A percentile compares a stretch with the other conserved stretches of the same genome.
Evolutionary conservation across 1,139 yeast species (phyloP).

Genomic region (Suhomyces anneliseae): DNA sequence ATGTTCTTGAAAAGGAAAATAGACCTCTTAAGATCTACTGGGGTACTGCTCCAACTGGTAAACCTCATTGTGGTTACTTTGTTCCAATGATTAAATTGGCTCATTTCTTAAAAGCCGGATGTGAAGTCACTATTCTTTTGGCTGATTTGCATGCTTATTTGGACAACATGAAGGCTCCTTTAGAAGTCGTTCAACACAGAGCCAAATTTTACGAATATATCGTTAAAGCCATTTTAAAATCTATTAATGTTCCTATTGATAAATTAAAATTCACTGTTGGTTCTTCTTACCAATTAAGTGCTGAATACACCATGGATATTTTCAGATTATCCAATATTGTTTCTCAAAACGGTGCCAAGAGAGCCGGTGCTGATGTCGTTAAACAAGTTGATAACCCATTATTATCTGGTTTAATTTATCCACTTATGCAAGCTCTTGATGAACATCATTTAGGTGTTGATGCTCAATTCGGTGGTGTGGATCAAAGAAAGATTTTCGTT

Average conservation of each 20-base stretch:
- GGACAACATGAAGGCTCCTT: conserved; percentile 97
- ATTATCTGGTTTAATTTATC: conserved; percentile 91
- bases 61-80: conserved; percentile 97
- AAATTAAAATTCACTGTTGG: conserved; percentile 83
- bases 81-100: conserved; percentile 98
- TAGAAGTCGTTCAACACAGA: conserved; percentile 86
- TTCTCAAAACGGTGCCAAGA: conserved; percentile 92
- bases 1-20: conserved; percentile 75
- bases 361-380: conserved; percentile 99
- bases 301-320: conserved; percentile 82
- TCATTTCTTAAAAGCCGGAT: conserved; percentile 92
- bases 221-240: conserved; percentile 78
- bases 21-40: conserved; percentile 88
- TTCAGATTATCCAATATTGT: conserved; percentile 81
- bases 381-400: conserved; percentile 95
- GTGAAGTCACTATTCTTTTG: conserved; percentile 85
- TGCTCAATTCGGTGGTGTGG: conserved; percentile 98
- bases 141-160: conserved; percentile 98
- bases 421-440: conserved; percentile 98
- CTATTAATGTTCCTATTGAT: conserved; percentile 90
- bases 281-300: conserved; percentile 77
- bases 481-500: conserved; percentile 96
- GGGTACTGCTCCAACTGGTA: conserved; percentile 93
- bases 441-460: conserved; percentile 89
- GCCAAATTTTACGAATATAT: conserved; percentile 84